Conservation (phyloP, 2,329 filamentous ascomycete genomes). For the Paraphoma chrysanthemicola region DNA sequence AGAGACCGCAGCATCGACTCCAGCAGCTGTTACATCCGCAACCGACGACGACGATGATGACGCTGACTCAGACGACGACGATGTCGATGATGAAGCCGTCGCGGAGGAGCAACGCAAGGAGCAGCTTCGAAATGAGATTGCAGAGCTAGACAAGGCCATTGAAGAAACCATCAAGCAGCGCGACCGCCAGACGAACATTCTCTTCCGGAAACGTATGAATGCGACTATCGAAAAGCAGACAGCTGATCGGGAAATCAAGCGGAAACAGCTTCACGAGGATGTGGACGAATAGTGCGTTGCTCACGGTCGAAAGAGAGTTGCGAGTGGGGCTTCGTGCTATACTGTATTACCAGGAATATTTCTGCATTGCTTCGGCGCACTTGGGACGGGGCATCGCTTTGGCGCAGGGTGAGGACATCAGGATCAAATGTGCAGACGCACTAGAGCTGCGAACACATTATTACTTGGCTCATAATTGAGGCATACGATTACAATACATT, state of each 20-base stretch:
- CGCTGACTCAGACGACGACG: conserved; percentile 54
- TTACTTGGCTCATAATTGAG: too few species aligned
- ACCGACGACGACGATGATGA: conserved; percentile 54
- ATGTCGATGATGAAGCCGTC: conserved; percentile 56
- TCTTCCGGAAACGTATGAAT: conserved; percentile 59
- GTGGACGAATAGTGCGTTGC: conserved; percentile 18
- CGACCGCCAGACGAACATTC: conserved; percentile 54
- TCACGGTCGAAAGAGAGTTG: neutral
- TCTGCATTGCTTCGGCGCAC: neutral
- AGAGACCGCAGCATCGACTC: conserved; percentile 41
- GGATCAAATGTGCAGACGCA: too few species aligned
- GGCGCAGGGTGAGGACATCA: neutral
- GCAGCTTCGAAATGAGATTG: conserved; percentile 61
- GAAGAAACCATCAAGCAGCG: conserved; percentile 51
- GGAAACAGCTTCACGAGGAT: conserved; percentile 55
- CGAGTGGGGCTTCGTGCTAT: neutral
- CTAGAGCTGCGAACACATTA: too few species aligned
- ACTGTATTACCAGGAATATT: neutral
- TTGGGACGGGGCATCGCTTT: neutral
- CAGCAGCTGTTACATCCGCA: conserved; percentile 40
- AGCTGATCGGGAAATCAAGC: conserved; percentile 58
- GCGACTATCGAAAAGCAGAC: conserved; percentile 57
- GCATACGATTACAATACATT: too few species aligned
- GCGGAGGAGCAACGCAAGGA: conserved; percentile 54
- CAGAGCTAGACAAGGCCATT: conserved; percentile 61